Conservation (phyloP, 2,329 filamentous ascomycete genomes). For the Penicillium carneum region DNA sequence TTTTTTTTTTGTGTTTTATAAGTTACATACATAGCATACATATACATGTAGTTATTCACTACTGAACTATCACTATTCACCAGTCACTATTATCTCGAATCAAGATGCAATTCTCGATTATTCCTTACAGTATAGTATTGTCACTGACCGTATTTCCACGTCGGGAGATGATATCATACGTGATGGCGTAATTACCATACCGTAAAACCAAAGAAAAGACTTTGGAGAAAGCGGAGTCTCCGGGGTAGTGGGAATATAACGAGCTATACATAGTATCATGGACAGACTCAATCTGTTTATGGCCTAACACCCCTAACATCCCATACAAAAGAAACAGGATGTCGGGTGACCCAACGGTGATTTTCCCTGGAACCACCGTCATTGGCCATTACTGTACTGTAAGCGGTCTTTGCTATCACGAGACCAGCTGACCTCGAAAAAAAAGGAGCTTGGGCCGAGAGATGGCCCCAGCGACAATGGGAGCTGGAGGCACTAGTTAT, state of each 20-base stretch:
- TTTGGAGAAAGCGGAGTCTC: constrained; percentile 21
- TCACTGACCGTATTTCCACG: constrained; percentile 15
- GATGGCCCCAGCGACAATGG: constrained; percentile 24
- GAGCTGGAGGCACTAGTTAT: constrained; percentile 3
- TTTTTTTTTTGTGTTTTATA: not conserved
- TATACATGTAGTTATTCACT: not conserved
- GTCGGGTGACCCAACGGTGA: constrained; percentile 52
- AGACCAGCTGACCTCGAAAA: constrained; percentile 36
- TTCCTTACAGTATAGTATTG: constrained; percentile 3
- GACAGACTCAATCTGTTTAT: not conserved
- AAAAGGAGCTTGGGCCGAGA: constrained; percentile 34
- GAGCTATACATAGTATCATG: constrained; percentile 14
- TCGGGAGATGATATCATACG: constrained; percentile 25
- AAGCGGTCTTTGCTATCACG: constrained; percentile 24
- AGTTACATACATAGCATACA: too few relatives aligned
- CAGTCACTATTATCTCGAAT: too few relatives aligned
- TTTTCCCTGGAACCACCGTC: constrained; percentile 43
- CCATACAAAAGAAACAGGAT: constrained; percentile 12
- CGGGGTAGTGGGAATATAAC: constrained; percentile 10
- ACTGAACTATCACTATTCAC: too few relatives aligned
- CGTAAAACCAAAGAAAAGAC: not conserved
- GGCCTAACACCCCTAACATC: not conserved
- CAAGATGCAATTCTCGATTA: too few relatives aligned
- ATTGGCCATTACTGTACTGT: constrained; percentile 34
- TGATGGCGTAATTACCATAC: constrained; percentile 14